Evolutionary conservation across 805 yeast species (phyloP).

Genomic region (Cyberlindnera veronae): DNA sequence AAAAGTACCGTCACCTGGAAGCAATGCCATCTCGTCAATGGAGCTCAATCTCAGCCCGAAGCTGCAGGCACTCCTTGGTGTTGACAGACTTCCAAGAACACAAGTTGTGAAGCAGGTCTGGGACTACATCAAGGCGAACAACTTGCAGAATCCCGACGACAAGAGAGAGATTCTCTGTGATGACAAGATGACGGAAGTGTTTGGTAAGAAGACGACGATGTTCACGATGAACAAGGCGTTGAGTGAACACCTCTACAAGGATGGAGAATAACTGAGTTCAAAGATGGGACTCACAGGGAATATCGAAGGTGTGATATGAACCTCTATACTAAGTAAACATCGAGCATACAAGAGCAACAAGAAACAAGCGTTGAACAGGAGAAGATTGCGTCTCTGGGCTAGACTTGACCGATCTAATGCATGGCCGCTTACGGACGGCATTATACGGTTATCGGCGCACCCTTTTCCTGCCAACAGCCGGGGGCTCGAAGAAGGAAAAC

Average conservation of each 20-base stretch:
- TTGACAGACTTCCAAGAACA: conserved; percentile 51
- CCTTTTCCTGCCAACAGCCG: background rate
- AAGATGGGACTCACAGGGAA: too few species aligned
- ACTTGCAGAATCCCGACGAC: conserved; percentile 66
- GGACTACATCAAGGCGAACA: conserved; percentile 61
- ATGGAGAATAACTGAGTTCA: conserved; percentile 23
- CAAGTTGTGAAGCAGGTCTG: conserved; percentile 68
- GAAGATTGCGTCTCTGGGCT: too few species aligned
- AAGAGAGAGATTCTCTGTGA: conserved; percentile 64
- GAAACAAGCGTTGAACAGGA: too few species aligned
- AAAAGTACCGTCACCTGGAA: conserved; percentile 16
- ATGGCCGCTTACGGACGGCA: background rate
- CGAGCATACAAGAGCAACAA: too few species aligned
- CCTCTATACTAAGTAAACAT: background rate
- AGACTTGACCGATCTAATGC: background rate
- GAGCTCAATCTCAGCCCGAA: conserved; percentile 48
- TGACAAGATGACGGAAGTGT: conserved; percentile 49
- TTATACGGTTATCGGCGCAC: background rate
- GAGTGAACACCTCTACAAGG: conserved; percentile 45
- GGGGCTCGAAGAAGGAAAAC: background rate
- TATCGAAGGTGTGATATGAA: background rate
- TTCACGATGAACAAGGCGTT: conserved; percentile 56
- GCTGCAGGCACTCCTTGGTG: conserved; percentile 48
- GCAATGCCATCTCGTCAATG: conserved; percentile 33
- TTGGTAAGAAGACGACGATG: conserved; percentile 57